Evolutionary conservation across 1,139 yeast genomes (phyloP).

Genomic region (Candida labiduridarum): DNA sequence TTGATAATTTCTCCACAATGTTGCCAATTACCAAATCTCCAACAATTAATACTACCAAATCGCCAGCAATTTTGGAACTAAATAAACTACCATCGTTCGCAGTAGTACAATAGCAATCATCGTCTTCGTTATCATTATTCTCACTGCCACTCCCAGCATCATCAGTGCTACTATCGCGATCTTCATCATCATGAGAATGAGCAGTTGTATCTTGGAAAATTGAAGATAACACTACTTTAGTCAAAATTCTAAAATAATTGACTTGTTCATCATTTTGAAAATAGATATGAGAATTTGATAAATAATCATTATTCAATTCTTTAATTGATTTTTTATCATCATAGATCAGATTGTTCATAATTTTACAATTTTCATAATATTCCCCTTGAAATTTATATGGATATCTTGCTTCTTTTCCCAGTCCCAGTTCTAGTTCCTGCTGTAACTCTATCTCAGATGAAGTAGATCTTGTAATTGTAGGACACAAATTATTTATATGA

Average conservation of each 20-base stretch:
- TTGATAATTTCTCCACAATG: constrained; percentile 29
- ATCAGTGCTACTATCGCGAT: not conserved
- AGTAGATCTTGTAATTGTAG: constrained; percentile 1
- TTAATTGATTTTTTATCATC: constrained; percentile 2
- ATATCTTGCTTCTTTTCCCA: constrained; percentile 9
- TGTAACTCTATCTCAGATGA: too few species aligned
- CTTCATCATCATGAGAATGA: not conserved
- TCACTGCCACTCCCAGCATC: too few species aligned
- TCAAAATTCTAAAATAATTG: constrained; percentile 30
- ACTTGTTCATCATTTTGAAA: constrained; percentile 16
- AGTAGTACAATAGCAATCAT: constrained; percentile 4
- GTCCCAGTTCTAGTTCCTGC: too few species aligned
- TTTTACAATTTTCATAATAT: constrained; percentile 7
- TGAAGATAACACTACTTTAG: constrained; percentile 23
- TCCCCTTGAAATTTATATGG: constrained; percentile 21
- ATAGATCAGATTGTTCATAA: constrained; percentile 15
- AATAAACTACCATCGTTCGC: constrained; percentile 15
- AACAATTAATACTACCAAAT: constrained; percentile 30
- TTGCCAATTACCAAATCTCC: constrained; percentile 40
- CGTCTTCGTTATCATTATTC: constrained; percentile 19
- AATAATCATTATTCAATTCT: constrained; percentile 18
- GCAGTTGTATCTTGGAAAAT: not conserved
- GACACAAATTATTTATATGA: constrained; percentile 26
- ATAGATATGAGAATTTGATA: constrained; percentile 21
- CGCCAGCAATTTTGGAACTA: constrained; percentile 32